Evolutionary conservation across 331 rosid genomes (phyloP), one percentile per base, ranked within the genome.

Genomic region (Malus hybrid): DNA sequence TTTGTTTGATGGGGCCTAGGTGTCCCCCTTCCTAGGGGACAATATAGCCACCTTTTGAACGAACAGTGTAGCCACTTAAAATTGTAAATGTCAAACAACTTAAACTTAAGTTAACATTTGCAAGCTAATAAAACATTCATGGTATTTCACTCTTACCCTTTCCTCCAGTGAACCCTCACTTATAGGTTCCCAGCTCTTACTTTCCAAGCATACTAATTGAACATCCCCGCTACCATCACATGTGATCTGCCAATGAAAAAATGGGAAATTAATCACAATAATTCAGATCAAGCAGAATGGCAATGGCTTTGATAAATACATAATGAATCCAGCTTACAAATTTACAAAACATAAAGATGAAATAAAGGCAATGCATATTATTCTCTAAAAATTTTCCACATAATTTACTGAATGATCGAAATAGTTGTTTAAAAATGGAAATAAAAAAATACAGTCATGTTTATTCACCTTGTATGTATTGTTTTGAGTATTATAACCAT

Each of bases 111-210:
- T n/a, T 71, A 11, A 57, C 29, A 52, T 33, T 5, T 29, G 10
- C 27, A 79, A 55, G 63, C 57, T 19, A 32, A 55, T 16, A 48
- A 60, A 33, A 46, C n/a, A 50, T 61, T 46, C 14, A 10, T 34
- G 18, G 70, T 61, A 67, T 42, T 74, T 63, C 42, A 22, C 73
- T 70, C 80, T 71, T 76, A 81, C 84, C 84, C 44, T 71, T 70
- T 76, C 77, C 69, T 27, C 69, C 56, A 32, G 74, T 33, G 70
- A 71, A 46, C 18, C 65, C 32, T 76, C 78, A 76, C 36, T 71
- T 52, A 57, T 6, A 64, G 78, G 71, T 46, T 75, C 80, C 77
- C 76, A 55, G 36, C 73, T 70, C 66, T 75, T 74, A 3, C 77
- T 75, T 15, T 76, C 77, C 64, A 80, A 70, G 80, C 77, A 39